phyloP scores from a whole-genome alignment of 2,329 filamentous ascomycete genomes.

The Fusarium sterilihyphosum region DNA sequence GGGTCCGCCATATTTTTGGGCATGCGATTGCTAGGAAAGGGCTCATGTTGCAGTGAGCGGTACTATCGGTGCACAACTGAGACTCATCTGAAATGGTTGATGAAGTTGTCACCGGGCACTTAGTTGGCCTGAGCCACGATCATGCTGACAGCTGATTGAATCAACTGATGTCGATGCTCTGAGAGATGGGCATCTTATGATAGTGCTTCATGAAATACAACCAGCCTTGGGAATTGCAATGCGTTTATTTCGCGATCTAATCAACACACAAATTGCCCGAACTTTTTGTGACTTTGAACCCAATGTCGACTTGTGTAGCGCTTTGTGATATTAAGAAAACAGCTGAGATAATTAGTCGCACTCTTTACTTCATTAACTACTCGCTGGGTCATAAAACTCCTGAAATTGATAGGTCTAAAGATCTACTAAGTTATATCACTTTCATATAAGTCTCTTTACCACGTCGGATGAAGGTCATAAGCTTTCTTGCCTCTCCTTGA shows the following conservation, averaged over 20 bases:
- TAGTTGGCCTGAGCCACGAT: conserved; percentile 2
- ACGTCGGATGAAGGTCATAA: background rate
- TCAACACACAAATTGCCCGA: background rate
- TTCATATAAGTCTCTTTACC: background rate
- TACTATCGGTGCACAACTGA: conserved; percentile 7
- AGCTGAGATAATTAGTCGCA: background rate
- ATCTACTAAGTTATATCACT: background rate
- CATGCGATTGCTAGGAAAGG: conserved; percentile 1
- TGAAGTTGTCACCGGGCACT: conserved; percentile 7
- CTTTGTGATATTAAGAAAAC: background rate
- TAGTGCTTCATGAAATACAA: conserved; percentile 26
- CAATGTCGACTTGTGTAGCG: background rate
- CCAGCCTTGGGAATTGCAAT: conserved; percentile 19
- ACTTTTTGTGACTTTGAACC: background rate
- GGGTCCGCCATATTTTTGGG: conserved; percentile 6
- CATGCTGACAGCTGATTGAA: conserved; percentile 5
- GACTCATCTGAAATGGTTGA: conserved; percentile 24
- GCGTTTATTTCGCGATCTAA: background rate
- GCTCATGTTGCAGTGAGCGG: background rate
- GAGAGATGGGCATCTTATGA: conserved; percentile 35
- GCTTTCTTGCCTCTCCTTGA: background rate
- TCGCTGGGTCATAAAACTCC: background rate
- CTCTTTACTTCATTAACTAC: background rate
- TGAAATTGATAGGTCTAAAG: background rate
- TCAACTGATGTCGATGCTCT: conserved; percentile 18